phyloP scores from a whole-genome alignment of 805 yeast genomes.

The Kuraishia piskuri region DNA sequence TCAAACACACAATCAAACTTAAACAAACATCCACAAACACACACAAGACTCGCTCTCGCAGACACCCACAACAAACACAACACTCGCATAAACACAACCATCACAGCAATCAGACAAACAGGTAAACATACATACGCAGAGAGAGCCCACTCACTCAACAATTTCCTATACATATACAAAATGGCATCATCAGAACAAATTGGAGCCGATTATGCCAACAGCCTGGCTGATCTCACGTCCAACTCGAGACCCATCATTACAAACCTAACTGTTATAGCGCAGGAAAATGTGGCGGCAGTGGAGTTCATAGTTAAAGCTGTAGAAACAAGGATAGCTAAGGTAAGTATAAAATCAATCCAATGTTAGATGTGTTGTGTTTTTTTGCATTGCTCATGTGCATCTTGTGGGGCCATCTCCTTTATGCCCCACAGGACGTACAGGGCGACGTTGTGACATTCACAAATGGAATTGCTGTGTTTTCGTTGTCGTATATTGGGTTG shows the following conservation, averaged over 20 bases:
- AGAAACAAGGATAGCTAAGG: slow-evolving; percentile 61
- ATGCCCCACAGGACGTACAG: not conserved
- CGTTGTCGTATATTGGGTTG: not conserved
- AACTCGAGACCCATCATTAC: slow-evolving; percentile 88
- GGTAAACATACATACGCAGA: too few relatives aligned
- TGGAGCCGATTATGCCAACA: slow-evolving; percentile 59
- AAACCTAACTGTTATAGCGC: slow-evolving; percentile 76
- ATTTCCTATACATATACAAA: too few relatives aligned
- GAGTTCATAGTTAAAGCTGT: slow-evolving; percentile 70
- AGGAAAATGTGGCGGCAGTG: slow-evolving; percentile 73
- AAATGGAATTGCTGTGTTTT: not conserved
- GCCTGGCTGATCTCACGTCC: slow-evolving; percentile 71
- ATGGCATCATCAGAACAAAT: slow-evolving; percentile 5
- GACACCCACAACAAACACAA: too few relatives aligned
- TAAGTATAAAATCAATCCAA: slow-evolving; percentile 13
- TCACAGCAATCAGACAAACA: too few relatives aligned
- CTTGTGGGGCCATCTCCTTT: too few relatives aligned
- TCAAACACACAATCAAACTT: too few relatives aligned
- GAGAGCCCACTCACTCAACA: too few relatives aligned
- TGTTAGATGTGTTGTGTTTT: too few relatives aligned
- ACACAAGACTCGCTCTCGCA: too few relatives aligned
- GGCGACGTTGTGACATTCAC: not conserved
- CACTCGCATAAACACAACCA: too few relatives aligned
- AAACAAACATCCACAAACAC: too few relatives aligned
- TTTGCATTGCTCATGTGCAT: not conserved